Evolutionary conservation across 176 grass and related monocot genomes (phyloP).

Genomic region (Phoenix roebelenii): DNA sequence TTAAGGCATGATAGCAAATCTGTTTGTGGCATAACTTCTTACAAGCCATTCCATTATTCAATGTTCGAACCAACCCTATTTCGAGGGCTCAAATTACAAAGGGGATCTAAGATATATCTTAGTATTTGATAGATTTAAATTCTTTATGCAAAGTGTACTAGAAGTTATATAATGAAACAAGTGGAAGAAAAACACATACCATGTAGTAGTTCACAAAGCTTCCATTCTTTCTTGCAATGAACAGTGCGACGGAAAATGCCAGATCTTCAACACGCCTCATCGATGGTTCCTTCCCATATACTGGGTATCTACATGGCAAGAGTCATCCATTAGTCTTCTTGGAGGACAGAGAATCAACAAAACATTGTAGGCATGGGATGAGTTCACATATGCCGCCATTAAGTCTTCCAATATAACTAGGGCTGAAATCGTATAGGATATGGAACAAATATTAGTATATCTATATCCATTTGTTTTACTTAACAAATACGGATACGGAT

Average conservation of each 20-base stretch:
- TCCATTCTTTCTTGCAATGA: conserved; percentile 70
- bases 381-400: no score
- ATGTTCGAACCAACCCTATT: no score
- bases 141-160: background rate
- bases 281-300: conserved; percentile 58
- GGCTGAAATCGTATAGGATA: no score
- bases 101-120: background rate
- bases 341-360: background rate
- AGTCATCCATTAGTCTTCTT: conserved; percentile 14
- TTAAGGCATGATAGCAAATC: no score
- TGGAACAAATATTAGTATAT: no score
- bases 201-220: conserved; percentile 99
- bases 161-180: background rate
- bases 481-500: no score
- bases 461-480: no score
- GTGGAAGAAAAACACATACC: conserved; percentile 29
- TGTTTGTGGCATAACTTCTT: no score
- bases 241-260: conserved; percentile 59
- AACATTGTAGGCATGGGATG: no score
- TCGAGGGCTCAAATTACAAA: background rate
- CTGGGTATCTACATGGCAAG: conserved; percentile 27
- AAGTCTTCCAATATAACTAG: no score
- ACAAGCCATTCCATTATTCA: no score
- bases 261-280: conserved; percentile 60
- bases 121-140: no score